These are phyloP conservation scores for Tricholoma sp. DNA, from an alignment of 768 basidiomycete genomes.

Conservation along the genomic window DNA sequence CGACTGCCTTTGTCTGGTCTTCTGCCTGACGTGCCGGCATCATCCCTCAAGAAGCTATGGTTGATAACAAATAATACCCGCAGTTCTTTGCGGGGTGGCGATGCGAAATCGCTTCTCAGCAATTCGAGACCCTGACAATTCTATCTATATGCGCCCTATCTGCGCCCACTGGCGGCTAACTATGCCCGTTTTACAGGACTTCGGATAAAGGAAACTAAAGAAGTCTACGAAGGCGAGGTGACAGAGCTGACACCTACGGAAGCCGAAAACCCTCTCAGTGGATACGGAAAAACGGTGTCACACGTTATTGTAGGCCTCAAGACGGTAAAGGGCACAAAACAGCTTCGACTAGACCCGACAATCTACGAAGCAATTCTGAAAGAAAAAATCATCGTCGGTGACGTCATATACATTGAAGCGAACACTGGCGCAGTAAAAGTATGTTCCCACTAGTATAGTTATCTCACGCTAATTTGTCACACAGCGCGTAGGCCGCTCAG, in stretches of 20 bases:
- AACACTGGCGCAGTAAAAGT: constrained; percentile 96
- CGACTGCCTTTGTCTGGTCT: not conserved
- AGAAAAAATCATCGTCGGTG: constrained; percentile 94
- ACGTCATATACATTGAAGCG: constrained; percentile 93
- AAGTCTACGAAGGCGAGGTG: constrained; percentile 98
- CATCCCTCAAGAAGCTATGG: not conserved
- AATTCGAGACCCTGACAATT: not conserved
- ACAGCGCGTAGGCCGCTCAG: constrained; percentile 92
- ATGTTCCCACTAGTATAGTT: constrained; percentile 14
- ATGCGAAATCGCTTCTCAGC: not conserved
- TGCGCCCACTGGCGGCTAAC: not conserved
- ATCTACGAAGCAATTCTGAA: constrained; percentile 98
- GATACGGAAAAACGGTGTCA: constrained; percentile 98
- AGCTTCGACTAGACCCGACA: constrained; percentile 86
- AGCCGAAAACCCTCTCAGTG: constrained; percentile 93
- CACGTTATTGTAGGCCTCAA: constrained; percentile 96
- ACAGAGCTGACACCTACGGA: constrained; percentile 96
- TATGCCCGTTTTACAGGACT: constrained; percentile 51
- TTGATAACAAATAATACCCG: not conserved
- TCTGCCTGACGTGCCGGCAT: not conserved
- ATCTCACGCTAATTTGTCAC: constrained; percentile 4
- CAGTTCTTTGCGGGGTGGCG: not conserved
- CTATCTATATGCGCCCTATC: not conserved
- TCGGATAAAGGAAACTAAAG: constrained; percentile 98
- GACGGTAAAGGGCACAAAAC: constrained; percentile 90